Evolutionary conservation across 2,329 filamentous ascomycete species (phyloP).

Genomic region (Aspergillus sp.): DNA sequence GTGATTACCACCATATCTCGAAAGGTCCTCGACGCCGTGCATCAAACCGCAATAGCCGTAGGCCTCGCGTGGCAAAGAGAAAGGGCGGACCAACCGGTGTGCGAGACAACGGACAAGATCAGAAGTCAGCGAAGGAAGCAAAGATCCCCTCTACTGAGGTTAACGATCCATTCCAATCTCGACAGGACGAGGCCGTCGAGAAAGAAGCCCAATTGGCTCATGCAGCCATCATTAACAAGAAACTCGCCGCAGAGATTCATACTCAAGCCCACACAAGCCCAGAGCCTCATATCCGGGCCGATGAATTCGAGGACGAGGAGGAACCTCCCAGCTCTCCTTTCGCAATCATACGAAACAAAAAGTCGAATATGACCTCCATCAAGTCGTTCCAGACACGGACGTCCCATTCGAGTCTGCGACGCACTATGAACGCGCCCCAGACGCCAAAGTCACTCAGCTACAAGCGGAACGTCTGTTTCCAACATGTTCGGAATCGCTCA

Average conservation of each 20-base stretch:
- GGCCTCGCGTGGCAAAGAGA: slow-evolving; percentile 24
- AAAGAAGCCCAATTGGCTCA: slow-evolving; percentile 59
- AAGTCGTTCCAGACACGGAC: slow-evolving; percentile 46
- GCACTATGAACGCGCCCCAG: slow-evolving; percentile 32
- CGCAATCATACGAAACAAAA: slow-evolving; percentile 31
- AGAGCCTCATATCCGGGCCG: slow-evolving; percentile 18
- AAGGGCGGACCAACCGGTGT: slow-evolving; percentile 28
- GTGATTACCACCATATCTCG: slow-evolving; percentile 83
- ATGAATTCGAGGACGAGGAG: slow-evolving; percentile 16
- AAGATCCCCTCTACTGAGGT: slow-evolving; percentile 53
- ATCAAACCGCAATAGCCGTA: neutral
- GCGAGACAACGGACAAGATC: slow-evolving; percentile 52
- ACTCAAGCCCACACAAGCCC: slow-evolving; percentile 11
- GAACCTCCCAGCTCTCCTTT: slow-evolving; percentile 28
- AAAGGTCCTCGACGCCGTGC: neutral
- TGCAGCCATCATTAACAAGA: slow-evolving; percentile 65
- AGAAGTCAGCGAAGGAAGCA: slow-evolving; percentile 51
- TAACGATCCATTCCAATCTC: slow-evolving; percentile 82
- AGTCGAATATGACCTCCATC: slow-evolving; percentile 32
- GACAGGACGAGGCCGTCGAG: slow-evolving; percentile 50
- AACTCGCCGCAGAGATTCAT: slow-evolving; percentile 17
- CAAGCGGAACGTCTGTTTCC: slow-evolving; percentile 64
- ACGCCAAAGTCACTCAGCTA: slow-evolving; percentile 50
- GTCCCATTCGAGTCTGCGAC: slow-evolving; percentile 49
- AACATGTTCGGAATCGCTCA: slow-evolving; percentile 49